phyloP scores from a whole-genome alignment of 1,139 yeast genomes.

The Yamadazyma atmosphaerica region DNA sequence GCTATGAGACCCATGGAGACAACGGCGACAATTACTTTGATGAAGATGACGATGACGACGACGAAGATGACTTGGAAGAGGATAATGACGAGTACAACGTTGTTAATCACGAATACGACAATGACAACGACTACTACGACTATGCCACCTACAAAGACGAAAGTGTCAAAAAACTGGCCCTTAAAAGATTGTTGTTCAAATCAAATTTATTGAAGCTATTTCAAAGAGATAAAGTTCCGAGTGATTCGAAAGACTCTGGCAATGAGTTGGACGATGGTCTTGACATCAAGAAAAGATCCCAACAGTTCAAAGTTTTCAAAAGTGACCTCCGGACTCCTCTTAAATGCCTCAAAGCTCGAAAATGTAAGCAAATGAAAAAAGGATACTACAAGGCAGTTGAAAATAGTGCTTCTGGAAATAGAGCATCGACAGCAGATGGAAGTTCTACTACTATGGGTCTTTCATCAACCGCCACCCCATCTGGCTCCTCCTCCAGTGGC shows the following conservation, averaged over 20 bases:
- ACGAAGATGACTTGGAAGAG: conserved; percentile 1
- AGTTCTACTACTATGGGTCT: conserved; percentile 1
- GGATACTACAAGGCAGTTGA: neutral
- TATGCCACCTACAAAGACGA: conserved; percentile 1
- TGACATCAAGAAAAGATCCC: conserved; percentile 1
- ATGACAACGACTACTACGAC: conserved; percentile 1
- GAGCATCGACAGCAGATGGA: neutral
- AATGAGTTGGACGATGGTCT: neutral
- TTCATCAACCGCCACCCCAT: neutral
- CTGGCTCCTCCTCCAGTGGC: neutral
- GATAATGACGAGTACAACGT: neutral
- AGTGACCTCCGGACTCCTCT: conserved; percentile 5
- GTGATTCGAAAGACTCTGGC: neutral
- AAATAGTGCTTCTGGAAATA: neutral
- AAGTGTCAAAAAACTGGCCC: neutral
- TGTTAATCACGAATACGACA: neutral
- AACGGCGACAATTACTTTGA: neutral
- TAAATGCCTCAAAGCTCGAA: conserved; percentile 3
- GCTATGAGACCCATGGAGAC: neutral
- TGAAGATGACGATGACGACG: neutral
- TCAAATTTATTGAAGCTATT: neutral
- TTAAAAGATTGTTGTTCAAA: neutral
- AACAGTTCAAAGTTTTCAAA: neutral
- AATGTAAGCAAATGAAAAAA: conserved; percentile 4
- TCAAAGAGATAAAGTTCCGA: neutral